phyloP scores from a whole-genome alignment of 129 eudicot species.

The Flaveria linearis region DNA sequence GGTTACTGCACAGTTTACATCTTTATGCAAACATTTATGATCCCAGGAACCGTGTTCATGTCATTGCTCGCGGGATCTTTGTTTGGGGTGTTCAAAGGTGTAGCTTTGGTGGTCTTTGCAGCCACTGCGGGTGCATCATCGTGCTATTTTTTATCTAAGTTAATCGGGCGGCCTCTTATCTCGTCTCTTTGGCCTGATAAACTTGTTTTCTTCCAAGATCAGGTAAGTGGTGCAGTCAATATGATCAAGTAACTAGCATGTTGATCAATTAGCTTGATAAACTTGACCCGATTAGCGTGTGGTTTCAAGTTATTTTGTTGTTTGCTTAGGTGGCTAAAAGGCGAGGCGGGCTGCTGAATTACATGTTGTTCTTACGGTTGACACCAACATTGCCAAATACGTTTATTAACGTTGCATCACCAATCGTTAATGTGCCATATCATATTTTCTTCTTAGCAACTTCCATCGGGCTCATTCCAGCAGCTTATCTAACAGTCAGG shows the following conservation, averaged over 20 bases:
- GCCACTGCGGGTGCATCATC: slow-evolving; percentile 97
- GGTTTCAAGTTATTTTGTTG: neutral
- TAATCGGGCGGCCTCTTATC: slow-evolving; percentile 83
- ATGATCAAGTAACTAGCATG: neutral
- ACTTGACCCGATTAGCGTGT: neutral
- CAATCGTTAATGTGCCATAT: slow-evolving; percentile 71
- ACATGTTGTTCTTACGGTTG: slow-evolving; percentile 74
- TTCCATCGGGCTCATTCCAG: slow-evolving; percentile 73
- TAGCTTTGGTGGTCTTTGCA: slow-evolving; percentile 75
- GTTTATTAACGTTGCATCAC: slow-evolving; percentile 85
- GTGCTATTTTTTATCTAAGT: slow-evolving; percentile 80
- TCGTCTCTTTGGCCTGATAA: slow-evolving; percentile 88
- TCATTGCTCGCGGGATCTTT: slow-evolving; percentile 90
- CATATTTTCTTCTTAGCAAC: slow-evolving; percentile 74
- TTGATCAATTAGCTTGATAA: neutral
- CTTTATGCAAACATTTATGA: slow-evolving; percentile 98
- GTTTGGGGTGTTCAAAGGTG: slow-evolving; percentile 81
- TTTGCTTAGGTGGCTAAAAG: slow-evolving; percentile 71
- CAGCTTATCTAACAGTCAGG: slow-evolving; percentile 81
- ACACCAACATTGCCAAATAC: slow-evolving; percentile 87
- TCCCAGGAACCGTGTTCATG: slow-evolving; percentile 95
- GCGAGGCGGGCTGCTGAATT: slow-evolving; percentile 57
- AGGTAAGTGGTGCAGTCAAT: slow-evolving; percentile 45
- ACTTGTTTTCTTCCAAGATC: slow-evolving; percentile 74
- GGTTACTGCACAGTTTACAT: slow-evolving; percentile 88